Conservation (phyloP, 768 basidiomycete species). For the Kwoniella heveanensis region DNA sequence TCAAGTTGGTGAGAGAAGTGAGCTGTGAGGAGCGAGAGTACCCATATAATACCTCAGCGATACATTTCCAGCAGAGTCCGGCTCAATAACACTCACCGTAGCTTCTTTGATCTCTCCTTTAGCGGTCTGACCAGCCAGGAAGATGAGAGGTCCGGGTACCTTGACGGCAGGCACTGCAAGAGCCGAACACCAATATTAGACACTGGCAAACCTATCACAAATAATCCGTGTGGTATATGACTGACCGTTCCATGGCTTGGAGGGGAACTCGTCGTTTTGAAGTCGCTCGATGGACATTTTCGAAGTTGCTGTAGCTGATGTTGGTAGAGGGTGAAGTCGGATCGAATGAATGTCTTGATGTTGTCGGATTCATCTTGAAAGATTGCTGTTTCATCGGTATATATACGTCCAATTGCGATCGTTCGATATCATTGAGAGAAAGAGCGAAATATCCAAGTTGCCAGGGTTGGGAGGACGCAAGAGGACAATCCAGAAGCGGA, state of each 20-base stretch:
- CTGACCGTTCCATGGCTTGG: constrained; percentile 45
- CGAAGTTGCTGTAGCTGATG: no score
- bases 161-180: constrained; percentile 36
- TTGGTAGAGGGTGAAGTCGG: no score
- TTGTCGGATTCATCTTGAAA: no score
- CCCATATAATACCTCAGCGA: neutral
- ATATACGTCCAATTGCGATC: no score
- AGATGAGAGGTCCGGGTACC: constrained; percentile 40
- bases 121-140: constrained; percentile 45
- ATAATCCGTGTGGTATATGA: neutral
- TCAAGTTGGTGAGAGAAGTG: constrained; percentile 29
- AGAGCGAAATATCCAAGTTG: neutral
- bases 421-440: no score
- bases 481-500: neutral
- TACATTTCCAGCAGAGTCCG: no score
- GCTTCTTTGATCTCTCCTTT: constrained; percentile 43
- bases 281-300: constrained; percentile 24
- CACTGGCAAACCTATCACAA: neutral
- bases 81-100: constrained; percentile 34
- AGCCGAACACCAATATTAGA: neutral
- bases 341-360: no score
- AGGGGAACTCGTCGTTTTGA: constrained; percentile 40
- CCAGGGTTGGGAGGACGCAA: neutral
- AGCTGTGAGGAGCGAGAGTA: constrained; percentile 6
- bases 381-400: no score